Evolutionary conservation across 176 grass and related monocot genomes (phyloP), one percentile per base, ranked within the genome.

Genomic region (Tillandsia leiboldiana): DNA sequence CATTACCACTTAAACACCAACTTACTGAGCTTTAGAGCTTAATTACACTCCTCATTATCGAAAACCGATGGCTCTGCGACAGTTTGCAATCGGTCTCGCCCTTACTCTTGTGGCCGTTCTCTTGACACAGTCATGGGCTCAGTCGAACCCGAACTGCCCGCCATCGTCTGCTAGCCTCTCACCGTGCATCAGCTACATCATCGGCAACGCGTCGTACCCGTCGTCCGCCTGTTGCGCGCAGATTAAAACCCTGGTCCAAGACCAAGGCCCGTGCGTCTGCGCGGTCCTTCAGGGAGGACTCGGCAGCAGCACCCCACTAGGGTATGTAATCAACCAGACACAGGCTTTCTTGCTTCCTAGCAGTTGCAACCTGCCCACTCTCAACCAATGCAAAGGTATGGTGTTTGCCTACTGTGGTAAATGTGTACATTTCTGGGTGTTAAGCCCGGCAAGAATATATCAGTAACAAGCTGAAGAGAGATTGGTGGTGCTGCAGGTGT

Each of bases 211-310:
- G 0, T 81, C 88, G 15, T 77, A 83, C 53, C 70, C 86, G 68
- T 78, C 85, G 49, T 48, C 77, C 12, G 56, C 76, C 27, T 96
- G 92, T 76, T 96, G 92, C 77, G n/a, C 65, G 3, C 76, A 84
- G 81, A 29, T 96, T 29, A 51, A 72, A 53, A 56, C 33, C 50
- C 75, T 96, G 50, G 56, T 87, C 13, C 14, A 71, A 57, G 79
- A 80, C 1, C 88, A 96, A 78, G 72, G 69, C 1, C 92, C 84
- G 0, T 96, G 92, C 86, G 66, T 92, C 18, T 96, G 92, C 83
- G 66, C 79, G 17, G 54, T 79, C 42, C 67, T 87, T 6, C 33
- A 6, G 54, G 77, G 76, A 77, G 69, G 20, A 20, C 20, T 79
- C 68, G 86, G 85, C 23, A 77, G 70, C 14, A 50, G 52, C 58